phyloP scores from a whole-genome alignment of 1,284 basidiomycete species.

The Apiotrichum siamense region DNA sequence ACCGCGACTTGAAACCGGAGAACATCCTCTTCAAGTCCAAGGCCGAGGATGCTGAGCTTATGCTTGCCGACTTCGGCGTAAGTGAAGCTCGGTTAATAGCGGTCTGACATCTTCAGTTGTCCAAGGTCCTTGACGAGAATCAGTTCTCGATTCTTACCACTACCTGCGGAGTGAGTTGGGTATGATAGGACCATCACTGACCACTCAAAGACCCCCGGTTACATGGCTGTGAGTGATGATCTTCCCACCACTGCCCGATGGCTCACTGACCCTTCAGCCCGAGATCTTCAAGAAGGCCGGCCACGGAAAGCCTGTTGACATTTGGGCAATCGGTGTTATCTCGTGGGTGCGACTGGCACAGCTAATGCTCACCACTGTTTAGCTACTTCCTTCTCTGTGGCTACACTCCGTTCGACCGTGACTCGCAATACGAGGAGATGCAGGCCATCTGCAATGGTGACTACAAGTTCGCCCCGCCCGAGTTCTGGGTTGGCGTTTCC shows the following conservation, averaged over 20 bases:
- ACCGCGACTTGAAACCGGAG: slow-evolving; percentile 94
- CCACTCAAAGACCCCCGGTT: slow-evolving; percentile 48
- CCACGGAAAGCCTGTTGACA: slow-evolving; percentile 90
- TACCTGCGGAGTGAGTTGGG: slow-evolving; percentile 68
- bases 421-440: slow-evolving; percentile 80
- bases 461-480: slow-evolving; percentile 80
- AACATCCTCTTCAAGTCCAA: slow-evolving; percentile 90
- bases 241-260: not conserved
- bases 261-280: slow-evolving; percentile 49
- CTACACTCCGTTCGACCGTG: slow-evolving; percentile 90
- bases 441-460: slow-evolving; percentile 87
- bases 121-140: slow-evolving; percentile 78
- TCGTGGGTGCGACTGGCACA: slow-evolving; percentile 47
- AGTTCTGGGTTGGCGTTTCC: slow-evolving; percentile 83
- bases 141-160: slow-evolving; percentile 85
- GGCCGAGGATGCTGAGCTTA: slow-evolving; percentile 85
- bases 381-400: slow-evolving; percentile 86
- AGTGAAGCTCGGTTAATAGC: slow-evolving; percentile 44
- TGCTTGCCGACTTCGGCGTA: slow-evolving; percentile 96
- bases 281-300: slow-evolving; percentile 97
- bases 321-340: slow-evolving; percentile 97
- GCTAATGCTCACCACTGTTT: not conserved
- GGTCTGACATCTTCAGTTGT: slow-evolving; percentile 30
- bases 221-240: slow-evolving; percentile 65
- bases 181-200: slow-evolving; percentile 56